Conservation (phyloP, 805 yeast genomes). For the Alloascoidea africana region DNA sequence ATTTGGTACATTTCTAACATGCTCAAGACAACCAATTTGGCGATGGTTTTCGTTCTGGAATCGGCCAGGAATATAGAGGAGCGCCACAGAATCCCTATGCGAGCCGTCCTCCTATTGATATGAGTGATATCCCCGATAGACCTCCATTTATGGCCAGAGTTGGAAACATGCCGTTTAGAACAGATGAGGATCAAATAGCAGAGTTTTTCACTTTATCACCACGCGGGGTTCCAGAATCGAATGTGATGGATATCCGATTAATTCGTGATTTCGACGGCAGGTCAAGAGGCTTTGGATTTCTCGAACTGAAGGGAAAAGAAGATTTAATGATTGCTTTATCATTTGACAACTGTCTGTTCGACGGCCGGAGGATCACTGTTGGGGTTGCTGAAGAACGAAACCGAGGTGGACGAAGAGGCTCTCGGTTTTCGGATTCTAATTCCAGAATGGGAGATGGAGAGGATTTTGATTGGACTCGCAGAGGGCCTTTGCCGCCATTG, state of each 20-base stretch:
- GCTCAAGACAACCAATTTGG: background rate
- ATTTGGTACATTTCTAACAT: background rate
- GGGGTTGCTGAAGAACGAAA: constrained; percentile 59
- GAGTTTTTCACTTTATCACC: constrained; percentile 10
- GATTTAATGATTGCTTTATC: constrained; percentile 63
- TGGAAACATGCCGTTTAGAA: constrained; percentile 74
- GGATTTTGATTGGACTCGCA: constrained; percentile 17
- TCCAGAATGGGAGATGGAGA: background rate
- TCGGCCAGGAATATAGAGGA: background rate
- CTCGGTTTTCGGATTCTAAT: background rate
- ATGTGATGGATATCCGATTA: background rate
- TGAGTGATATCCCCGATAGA: constrained; percentile 59
- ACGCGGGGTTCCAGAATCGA: too few relatives aligned
- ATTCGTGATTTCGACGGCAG: constrained; percentile 23
- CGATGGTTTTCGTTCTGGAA: background rate
- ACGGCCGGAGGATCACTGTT: constrained; percentile 50
- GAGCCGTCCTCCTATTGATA: background rate
- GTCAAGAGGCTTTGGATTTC: constrained; percentile 79
- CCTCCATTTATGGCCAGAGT: constrained; percentile 92
- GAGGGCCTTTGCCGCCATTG: constrained; percentile 33
- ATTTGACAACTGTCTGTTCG: constrained; percentile 55
- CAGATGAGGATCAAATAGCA: constrained; percentile 38
- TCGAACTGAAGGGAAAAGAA: constrained; percentile 73
- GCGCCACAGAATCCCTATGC: background rate
- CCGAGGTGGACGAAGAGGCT: constrained; percentile 1